Base-by-base conservation (phyloP, 345 rosid genomes). In the Acer campestre region DNA sequence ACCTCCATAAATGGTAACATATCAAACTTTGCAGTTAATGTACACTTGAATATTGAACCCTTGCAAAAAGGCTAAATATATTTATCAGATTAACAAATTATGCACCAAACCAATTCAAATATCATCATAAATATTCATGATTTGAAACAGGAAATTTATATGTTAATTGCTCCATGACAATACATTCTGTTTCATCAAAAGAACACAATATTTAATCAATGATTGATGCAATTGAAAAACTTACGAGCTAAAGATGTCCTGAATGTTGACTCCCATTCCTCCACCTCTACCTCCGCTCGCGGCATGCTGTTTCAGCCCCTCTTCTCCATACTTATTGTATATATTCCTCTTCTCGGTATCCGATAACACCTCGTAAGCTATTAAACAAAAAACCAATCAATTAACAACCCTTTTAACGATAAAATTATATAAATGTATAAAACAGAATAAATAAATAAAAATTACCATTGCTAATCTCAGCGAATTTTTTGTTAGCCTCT, bases 281-380 rank as follows among this genome's bases (percentile, higher is more conserved):
- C 91, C 86, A 46, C 92, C 91, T 79, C 98, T 77, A 55, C 98
- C 98, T 14, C 98, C 98, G 69, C 85, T 80, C 2, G 99, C 97
- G 56, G 95, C 91, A 76, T 90, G 92, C 92, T 96, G 99, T 77
- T 94, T 94, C 29, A 96, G 88, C 55, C 99, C 99, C 51, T 96
- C 99, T 73, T 94, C 99, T 73, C 99, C 99, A 76, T 96, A 82
- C 85, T 84, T 90, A 76, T 96, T 93, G 77, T 96, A 96, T 76
- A 96, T 84, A 72, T 80, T 81, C 78, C 97, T 92, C 95, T 91
- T 96, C 79, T 96, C 98, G 71, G 87, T 75, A 80, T 96, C 98
- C 72, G 98, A 92, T 74, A 96, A 80, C 88, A 91, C 98, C 91
- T 96, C 99, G 61, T 96, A 96, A 51, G 99, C 99, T 96, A 76